Conservation (phyloP, 495 filamentous ascomycete genomes). For the Penicillium coprophilum region DNA sequence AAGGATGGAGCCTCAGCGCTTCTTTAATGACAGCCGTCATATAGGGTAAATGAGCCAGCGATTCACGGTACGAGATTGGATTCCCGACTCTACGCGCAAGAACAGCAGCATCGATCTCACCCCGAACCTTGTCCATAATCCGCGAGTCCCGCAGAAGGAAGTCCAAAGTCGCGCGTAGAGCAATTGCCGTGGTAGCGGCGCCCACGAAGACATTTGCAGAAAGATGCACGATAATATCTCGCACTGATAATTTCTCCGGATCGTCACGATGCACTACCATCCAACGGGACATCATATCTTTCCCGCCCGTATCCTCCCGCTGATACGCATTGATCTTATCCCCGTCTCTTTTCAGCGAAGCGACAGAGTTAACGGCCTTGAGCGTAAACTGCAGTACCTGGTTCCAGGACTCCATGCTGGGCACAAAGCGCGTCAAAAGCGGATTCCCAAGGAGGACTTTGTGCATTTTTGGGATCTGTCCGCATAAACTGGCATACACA, state of each 20-base stretch:
- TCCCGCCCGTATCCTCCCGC: constrained; percentile 12
- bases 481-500: constrained; percentile 26
- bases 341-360: constrained; percentile 35
- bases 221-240: constrained; percentile 33
- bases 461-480: constrained; percentile 37
- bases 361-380: constrained; percentile 23
- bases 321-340: constrained; percentile 19
- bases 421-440: constrained; percentile 37
- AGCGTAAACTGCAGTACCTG: constrained; percentile 32
- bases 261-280: constrained; percentile 26
- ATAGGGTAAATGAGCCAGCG: constrained; percentile 47
- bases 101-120: constrained; percentile 55
- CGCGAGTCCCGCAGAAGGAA: constrained; percentile 55
- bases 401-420: constrained; percentile 37
- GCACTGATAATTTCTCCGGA: constrained; percentile 25
- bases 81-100: constrained; percentile 17
- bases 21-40: constrained; percentile 59
- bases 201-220: constrained; percentile 42
- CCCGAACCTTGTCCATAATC: constrained; percentile 43
- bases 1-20: constrained; percentile 58
- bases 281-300: constrained; percentile 37
- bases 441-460: constrained; percentile 35
- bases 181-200: constrained; percentile 59
- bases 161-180: constrained; percentile 60
- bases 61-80: constrained; percentile 44